Percentiles rank a stretch among this genome's conserved stretches.
These are phyloP conservation scores for Pythium insidiosum DNA, from an alignment of 352 stramenopile species.

Conservation along the genomic window DNA sequence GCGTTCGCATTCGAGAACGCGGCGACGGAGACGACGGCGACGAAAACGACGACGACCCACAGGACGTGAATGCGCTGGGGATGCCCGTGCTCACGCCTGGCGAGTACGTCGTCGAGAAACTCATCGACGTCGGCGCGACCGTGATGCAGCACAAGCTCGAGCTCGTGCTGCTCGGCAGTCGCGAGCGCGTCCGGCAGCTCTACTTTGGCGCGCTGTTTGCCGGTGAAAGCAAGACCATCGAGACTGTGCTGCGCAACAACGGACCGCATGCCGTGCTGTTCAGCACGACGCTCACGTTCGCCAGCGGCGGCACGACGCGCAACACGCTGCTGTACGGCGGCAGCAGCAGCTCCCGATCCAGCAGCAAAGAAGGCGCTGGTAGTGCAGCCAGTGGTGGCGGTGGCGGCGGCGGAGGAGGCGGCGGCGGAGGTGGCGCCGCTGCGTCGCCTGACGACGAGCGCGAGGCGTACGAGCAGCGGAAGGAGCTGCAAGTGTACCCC, in stretches of 20 bases:
- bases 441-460: conserved; percentile 36
- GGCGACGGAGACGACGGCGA: background rate
- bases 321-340: too few species aligned
- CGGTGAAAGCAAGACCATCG: conserved; percentile 41
- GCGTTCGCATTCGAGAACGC: conserved; percentile 32
- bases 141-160: conserved; percentile 86
- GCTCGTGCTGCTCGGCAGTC: conserved; percentile 42
- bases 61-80: background rate
- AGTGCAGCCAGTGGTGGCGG: background rate
- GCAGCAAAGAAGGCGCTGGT: conserved; percentile 3
- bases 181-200: conserved; percentile 36
- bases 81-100: conserved; percentile 2
- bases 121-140: conserved; percentile 73
- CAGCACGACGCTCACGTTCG: conserved; percentile 44
- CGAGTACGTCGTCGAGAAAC: conserved; percentile 32
- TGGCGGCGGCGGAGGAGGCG: conserved; percentile 1
- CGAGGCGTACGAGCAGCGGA: conserved; percentile 54
- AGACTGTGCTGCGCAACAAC: conserved; percentile 74
- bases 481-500: conserved; percentile 57
- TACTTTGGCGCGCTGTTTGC: conserved; percentile 72
- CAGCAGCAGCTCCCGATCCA: too few species aligned
- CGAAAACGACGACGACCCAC: background rate
- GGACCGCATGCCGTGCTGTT: conserved; percentile 59
- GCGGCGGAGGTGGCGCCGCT: background rate
- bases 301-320: too few species aligned